Conservation (phyloP, 176 grass and related monocot species). For the Eremochloa ophiuroides region DNA sequence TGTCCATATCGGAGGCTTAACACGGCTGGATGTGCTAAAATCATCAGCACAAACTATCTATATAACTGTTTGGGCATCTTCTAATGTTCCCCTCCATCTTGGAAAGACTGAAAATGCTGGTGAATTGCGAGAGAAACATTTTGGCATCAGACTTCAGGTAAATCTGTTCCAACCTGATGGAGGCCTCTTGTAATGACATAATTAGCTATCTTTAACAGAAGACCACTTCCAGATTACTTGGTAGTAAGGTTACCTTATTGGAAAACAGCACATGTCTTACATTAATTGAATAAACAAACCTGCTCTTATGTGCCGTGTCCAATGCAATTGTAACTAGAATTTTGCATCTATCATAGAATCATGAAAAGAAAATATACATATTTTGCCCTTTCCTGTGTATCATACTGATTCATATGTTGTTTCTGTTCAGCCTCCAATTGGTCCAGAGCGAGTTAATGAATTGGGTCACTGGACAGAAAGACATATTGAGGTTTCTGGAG, state of each 20-base stretch:
- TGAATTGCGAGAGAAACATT: constrained; percentile 68
- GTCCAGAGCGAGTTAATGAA: constrained; percentile 45
- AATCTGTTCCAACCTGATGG: neutral
- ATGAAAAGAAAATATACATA: neutral
- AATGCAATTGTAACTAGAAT: constrained; percentile 5
- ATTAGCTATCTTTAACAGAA: neutral
- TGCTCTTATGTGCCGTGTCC: neutral
- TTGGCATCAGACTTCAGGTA: constrained; percentile 88
- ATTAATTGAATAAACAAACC: constrained; percentile 11
- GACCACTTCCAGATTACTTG: neutral
- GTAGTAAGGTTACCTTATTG: neutral
- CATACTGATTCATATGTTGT: constrained; percentile 32
- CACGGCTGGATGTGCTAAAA: constrained; percentile 70
- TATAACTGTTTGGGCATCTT: constrained; percentile 83
- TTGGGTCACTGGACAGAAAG: constrained; percentile 64
- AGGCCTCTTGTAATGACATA: neutral
- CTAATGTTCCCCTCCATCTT: constrained; percentile 78
- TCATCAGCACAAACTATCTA: constrained; percentile 85
- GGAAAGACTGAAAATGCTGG: constrained; percentile 80
- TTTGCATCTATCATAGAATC: constrained; percentile 17
- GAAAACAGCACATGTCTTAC: neutral
- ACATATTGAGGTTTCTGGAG: constrained; percentile 54
- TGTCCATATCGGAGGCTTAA: constrained; percentile 73
- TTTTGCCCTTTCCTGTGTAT: neutral
- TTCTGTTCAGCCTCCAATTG: constrained; percentile 62